phyloP scores from a whole-genome alignment of 441 rosid genomes.

The Arabidopsis hybrid region DNA sequence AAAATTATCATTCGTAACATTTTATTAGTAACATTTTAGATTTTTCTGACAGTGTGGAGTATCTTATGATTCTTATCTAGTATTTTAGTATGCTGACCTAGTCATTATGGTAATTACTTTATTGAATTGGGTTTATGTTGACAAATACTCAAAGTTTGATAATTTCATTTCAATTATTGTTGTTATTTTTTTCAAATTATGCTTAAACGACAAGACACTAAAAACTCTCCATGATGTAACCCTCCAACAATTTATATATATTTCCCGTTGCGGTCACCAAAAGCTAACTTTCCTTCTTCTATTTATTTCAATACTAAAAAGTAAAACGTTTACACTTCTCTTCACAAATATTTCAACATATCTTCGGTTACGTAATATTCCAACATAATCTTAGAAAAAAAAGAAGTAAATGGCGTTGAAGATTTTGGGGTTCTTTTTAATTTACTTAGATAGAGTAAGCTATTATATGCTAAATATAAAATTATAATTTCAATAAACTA shows the following conservation, averaged over 20 bases:
- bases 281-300: conserved; percentile 26
- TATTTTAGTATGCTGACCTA: conserved; percentile 9
- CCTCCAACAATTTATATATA: conserved; percentile 22
- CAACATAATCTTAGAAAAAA: not conserved
- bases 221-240: conserved; percentile 33
- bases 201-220: conserved; percentile 36
- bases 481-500: too few relatives aligned
- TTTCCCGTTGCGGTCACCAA: conserved; percentile 27
- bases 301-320: not conserved
- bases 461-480: too few relatives aligned
- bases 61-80: conserved; percentile 15
- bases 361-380: not conserved
- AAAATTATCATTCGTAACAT: not conserved
- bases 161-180: conserved; percentile 7
- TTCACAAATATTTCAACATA: not conserved
- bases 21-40: not conserved
- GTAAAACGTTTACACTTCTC: not conserved
- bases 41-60: not conserved
- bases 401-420: not conserved
- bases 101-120: conserved; percentile 28
- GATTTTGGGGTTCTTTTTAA: not conserved
- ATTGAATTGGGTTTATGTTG: conserved; percentile 13
- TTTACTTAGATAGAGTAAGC: not conserved
- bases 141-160: not conserved
- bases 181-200: conserved; percentile 4